phyloP scores from a whole-genome alignment of 106 monocot species.

The Dioscorea dumetorum region DNA sequence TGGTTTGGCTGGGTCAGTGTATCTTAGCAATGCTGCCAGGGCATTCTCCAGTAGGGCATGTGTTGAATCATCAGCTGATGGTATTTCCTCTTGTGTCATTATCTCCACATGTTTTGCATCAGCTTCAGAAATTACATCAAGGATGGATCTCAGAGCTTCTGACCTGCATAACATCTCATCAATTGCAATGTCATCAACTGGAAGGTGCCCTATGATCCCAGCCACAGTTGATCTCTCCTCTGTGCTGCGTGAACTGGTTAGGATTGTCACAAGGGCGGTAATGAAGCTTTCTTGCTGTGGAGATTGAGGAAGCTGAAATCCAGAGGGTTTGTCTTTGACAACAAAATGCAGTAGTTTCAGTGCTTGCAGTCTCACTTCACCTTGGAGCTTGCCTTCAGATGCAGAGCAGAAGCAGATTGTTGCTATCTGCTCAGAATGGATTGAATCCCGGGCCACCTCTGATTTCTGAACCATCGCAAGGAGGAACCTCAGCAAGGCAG shows the following conservation, averaged over 20 bases:
- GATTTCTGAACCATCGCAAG: slow-evolving; percentile 9
- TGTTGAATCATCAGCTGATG: neutral
- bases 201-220: slow-evolving; percentile 12
- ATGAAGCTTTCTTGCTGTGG: slow-evolving; percentile 5
- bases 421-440: neutral
- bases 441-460: neutral
- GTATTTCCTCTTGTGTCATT: neutral
- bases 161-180: slow-evolving; percentile 5
- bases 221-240: slow-evolving; percentile 13
- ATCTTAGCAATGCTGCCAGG: slow-evolving; percentile 3
- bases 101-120: neutral
- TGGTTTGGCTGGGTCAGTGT: neutral
- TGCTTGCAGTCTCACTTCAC: slow-evolving; percentile 1
- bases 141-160: slow-evolving; percentile 3
- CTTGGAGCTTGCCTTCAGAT: neutral
- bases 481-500: slow-evolving; percentile 1
- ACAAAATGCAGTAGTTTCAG: slow-evolving; percentile 6
- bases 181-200: neutral
- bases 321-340: neutral
- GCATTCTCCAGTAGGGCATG: slow-evolving; percentile 8
- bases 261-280: neutral
- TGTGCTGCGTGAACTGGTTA: neutral
- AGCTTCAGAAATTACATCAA: neutral
- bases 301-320: slow-evolving; percentile 10
- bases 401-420: slow-evolving; percentile 1